A percentile compares a stretch with the other conserved stretches of the same genome.
Conservation (phyloP, 129 eudicot genomes). For the Ambrosia trifida region DNA sequence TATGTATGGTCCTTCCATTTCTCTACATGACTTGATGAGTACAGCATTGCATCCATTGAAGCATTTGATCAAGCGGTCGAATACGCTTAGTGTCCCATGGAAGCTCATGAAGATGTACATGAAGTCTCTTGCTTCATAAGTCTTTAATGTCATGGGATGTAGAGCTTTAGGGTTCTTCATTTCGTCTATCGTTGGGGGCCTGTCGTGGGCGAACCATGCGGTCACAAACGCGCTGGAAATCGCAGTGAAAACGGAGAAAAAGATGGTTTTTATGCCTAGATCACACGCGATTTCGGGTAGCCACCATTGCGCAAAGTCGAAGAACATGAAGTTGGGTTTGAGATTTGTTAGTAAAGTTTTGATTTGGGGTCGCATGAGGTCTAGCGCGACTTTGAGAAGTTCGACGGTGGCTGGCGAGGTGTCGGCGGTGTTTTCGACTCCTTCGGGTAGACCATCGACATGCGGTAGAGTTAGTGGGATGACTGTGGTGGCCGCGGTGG, state of each 20-base stretch:
- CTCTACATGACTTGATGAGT: constrained; percentile 39
- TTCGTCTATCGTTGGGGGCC: constrained; percentile 35
- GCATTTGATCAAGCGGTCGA: constrained; percentile 26
- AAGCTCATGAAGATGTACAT: constrained; percentile 47
- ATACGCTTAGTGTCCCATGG: constrained; percentile 35
- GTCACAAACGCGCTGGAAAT: constrained; percentile 26
- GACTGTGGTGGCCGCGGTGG: constrained; percentile 26
- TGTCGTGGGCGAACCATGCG: constrained; percentile 3
- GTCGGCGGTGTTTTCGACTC: constrained; percentile 49
- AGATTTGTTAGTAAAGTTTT: constrained; percentile 37
- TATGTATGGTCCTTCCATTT: constrained; percentile 50
- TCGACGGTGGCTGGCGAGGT: constrained; percentile 29
- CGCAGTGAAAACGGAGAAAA: constrained; percentile 42
- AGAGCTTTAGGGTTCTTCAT: constrained; percentile 28
- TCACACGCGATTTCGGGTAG: constrained; percentile 37
- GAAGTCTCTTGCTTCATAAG: constrained; percentile 44
- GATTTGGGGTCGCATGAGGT: constrained; percentile 53
- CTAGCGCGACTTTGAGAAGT: constrained; percentile 57
- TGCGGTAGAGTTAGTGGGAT: constrained; percentile 49
- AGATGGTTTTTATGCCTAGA: constrained; percentile 39
- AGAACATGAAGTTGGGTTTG: constrained; percentile 46
- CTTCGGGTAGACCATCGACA: constrained; percentile 50
- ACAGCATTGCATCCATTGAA: constrained; percentile 30
- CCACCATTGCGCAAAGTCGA: constrained; percentile 68
- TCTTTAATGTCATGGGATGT: constrained; percentile 16